Conservation (phyloP, 176 grass and related monocot species). For the Dendrocalamus sinicus region DNA sequence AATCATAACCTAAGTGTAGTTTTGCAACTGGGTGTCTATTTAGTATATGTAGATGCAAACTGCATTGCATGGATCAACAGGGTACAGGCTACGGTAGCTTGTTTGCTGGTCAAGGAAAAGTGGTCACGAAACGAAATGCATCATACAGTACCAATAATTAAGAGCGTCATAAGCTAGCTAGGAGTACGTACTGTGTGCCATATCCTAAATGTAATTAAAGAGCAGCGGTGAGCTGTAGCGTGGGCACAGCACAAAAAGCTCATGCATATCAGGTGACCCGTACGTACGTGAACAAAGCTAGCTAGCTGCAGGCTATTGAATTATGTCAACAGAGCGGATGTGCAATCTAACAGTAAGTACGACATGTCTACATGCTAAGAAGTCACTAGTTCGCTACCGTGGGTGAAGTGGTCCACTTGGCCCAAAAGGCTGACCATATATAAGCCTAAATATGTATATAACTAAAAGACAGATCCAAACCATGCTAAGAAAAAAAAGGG, state of each 20-base stretch:
- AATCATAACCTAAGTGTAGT: no score
- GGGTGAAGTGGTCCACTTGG: no score
- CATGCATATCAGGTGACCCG: neutral
- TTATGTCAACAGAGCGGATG: neutral
- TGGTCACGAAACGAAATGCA: neutral
- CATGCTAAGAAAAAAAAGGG: no score
- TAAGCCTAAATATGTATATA: no score
- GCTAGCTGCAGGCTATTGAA: neutral
- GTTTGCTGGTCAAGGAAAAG: neutral
- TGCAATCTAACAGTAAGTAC: neutral
- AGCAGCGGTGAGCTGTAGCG: neutral
- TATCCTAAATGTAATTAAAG: neutral
- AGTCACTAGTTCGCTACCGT: neutral
- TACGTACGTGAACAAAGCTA: neutral
- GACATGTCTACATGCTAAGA: neutral
- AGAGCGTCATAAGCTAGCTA: neutral
- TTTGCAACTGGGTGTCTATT: neutral
- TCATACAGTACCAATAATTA: neutral
- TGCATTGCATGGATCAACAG: neutral
- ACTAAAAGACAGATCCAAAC: no score
- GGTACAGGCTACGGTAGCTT: neutral
- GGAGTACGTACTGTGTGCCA: neutral
- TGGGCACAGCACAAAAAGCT: neutral
- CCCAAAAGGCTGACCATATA: no score
- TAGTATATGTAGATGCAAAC: no score